Conservation (phyloP, 208 protist genomes). For the Eutreptiella sp. region DNA sequence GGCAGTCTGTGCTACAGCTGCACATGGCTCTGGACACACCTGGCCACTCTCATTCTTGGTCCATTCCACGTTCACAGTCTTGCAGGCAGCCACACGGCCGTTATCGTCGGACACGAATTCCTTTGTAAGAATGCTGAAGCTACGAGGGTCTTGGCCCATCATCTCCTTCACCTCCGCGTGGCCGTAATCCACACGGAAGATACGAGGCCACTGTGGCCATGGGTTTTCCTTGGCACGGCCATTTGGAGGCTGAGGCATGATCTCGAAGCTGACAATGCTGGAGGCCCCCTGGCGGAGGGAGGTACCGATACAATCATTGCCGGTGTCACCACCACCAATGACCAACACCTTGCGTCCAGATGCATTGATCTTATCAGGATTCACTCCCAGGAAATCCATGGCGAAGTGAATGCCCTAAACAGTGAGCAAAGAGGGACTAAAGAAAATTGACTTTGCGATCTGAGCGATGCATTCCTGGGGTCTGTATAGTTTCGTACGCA, state of each 20-base stretch:
- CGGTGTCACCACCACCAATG: slow-evolving; percentile 72
- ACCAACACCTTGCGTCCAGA: slow-evolving; percentile 60
- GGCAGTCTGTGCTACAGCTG: too few species aligned
- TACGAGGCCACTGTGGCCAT: slow-evolving; percentile 60
- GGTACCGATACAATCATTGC: slow-evolving; percentile 67
- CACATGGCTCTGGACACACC: too few species aligned
- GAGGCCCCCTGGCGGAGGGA: slow-evolving; percentile 47
- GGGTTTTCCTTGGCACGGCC: slow-evolving; percentile 45
- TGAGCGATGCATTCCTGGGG: too few species aligned
- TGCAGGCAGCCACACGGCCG: slow-evolving; percentile 45
- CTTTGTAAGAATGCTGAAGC: slow-evolving; percentile 49
- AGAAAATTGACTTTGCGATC: too few species aligned
- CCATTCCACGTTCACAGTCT: slow-evolving; percentile 50
- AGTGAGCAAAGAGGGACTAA: too few species aligned
- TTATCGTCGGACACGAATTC: slow-evolving; percentile 45
- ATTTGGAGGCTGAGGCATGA: slow-evolving; percentile 43
- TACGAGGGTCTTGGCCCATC: slow-evolving; percentile 45
- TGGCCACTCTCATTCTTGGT: slow-evolving; percentile 26
- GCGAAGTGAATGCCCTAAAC: slow-evolving; percentile 62
- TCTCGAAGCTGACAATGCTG: slow-evolving; percentile 54
- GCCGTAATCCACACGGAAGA: slow-evolving; percentile 64
- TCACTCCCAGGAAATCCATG: slow-evolving; percentile 59
- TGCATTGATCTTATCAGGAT: slow-evolving; percentile 36
- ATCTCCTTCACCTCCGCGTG: slow-evolving; percentile 50
- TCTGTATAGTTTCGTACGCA: too few species aligned